phyloP scores from a whole-genome alignment of 495 filamentous ascomycete species.

The Hypoxylon cercidicola region DNA sequence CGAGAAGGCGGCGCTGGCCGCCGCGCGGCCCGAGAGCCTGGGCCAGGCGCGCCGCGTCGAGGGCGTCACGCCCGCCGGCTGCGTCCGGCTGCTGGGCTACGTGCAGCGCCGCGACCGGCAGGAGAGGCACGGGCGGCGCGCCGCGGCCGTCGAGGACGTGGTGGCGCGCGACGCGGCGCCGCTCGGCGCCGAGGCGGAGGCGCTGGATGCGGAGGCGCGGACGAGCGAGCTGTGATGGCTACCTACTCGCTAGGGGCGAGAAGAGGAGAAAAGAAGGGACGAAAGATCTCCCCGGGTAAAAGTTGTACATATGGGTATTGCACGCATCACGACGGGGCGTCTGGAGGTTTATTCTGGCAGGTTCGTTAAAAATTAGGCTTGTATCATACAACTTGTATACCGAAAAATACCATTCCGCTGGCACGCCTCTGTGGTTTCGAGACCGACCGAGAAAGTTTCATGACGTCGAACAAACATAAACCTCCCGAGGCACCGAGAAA shows the following conservation, averaged over 20 bases:
- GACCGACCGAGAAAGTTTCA: too few relatives aligned
- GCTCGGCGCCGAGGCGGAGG: slow-evolving; percentile 47
- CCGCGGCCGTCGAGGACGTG: slow-evolving; percentile 10
- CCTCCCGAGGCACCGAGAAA: too few relatives aligned
- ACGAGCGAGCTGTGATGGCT: slow-evolving; percentile 44
- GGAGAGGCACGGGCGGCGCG: neutral
- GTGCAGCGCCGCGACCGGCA: slow-evolving; percentile 46
- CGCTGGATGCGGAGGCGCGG: slow-evolving; percentile 53
- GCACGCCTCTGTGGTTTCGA: too few relatives aligned
- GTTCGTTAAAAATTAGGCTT: neutral
- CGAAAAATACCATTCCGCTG: too few relatives aligned
- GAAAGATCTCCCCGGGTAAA: too few relatives aligned
- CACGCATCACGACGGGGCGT: slow-evolving; percentile 1
- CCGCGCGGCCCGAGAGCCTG: slow-evolving; percentile 79
- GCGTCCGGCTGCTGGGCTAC: slow-evolving; percentile 65
- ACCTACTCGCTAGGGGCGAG: neutral
- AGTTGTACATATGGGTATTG: neutral
- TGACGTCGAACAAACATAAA: neutral
- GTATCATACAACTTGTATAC: too few relatives aligned
- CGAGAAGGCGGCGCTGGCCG: slow-evolving; percentile 75
- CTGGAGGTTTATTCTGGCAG: neutral
- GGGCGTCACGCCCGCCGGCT: slow-evolving; percentile 73
- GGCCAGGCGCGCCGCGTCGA: slow-evolving; percentile 91
- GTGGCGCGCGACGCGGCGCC: slow-evolving; percentile 43
- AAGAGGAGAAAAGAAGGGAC: neutral